Evolutionary conservation across 768 basidiomycete genomes (phyloP).

Genomic region (Podaxis rugospora): DNA sequence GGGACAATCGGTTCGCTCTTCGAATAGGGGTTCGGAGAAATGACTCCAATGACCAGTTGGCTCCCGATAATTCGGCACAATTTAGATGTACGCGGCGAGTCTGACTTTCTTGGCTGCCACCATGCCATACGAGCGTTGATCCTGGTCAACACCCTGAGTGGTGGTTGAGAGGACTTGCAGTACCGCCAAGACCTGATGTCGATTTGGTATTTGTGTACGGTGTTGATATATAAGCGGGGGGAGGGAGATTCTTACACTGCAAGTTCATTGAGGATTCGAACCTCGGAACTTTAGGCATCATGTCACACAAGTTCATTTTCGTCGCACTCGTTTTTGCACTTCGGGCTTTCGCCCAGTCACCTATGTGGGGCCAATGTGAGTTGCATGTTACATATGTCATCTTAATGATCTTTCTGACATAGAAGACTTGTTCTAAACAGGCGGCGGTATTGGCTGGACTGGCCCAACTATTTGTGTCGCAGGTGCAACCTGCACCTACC

Average conservation of each 20-base stretch:
- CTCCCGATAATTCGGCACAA: not conserved
- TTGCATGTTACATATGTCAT: not conserved
- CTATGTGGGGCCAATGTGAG: not conserved
- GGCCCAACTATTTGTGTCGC: not conserved
- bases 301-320: not conserved
- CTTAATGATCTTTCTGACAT: not conserved
- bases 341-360: not conserved
- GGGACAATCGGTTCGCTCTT: not conserved
- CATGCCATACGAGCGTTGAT: not conserved
- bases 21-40: not conserved
- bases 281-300: not conserved
- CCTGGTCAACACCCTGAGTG: not conserved
- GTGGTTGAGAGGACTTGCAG: not conserved
- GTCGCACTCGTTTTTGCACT: not conserved
- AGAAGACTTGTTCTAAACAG: not conserved
- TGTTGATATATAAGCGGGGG: not conserved
- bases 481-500: not conserved
- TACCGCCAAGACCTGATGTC: not conserved
- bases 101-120: not conserved
- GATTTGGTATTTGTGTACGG: not conserved
- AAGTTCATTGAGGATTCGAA: not conserved
- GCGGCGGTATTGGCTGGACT: conserved; percentile 2
- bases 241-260: not conserved
- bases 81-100: not conserved
- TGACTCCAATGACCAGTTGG: not conserved